These are phyloP conservation scores for Senna siamea DNA, from an alignment of 306 rosid genomes.

Conservation along the genomic window DNA sequence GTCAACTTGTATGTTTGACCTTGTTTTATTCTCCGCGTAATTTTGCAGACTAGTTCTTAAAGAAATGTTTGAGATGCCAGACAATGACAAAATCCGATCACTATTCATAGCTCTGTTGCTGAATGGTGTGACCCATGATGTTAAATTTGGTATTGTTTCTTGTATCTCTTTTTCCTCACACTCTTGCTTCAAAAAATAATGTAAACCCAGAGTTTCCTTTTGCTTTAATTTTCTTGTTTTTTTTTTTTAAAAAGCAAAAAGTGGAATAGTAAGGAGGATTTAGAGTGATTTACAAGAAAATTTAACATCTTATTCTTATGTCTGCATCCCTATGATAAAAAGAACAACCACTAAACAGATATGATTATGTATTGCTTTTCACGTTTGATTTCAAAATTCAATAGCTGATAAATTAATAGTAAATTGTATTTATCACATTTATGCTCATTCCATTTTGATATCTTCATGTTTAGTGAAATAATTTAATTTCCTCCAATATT, in stretches of 20 bases:
- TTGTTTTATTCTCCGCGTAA: slow-evolving; percentile 7
- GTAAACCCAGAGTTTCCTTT: neutral
- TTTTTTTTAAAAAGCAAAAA: neutral
- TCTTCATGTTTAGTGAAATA: too few relatives aligned
- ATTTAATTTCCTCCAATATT: too few relatives aligned
- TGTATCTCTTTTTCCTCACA: neutral
- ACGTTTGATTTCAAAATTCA: too few relatives aligned
- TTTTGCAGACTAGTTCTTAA: slow-evolving; percentile 24
- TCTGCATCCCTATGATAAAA: too few relatives aligned
- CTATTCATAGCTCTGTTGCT: slow-evolving; percentile 16
- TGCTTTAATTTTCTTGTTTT: neutral
- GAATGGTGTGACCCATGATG: neutral
- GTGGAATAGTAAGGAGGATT: neutral
- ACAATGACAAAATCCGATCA: neutral
- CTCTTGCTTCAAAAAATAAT: neutral
- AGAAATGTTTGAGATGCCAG: slow-evolving; percentile 13
- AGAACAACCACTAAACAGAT: too few relatives aligned
- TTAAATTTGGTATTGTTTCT: neutral
- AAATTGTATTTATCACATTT: too few relatives aligned
- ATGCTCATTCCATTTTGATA: too few relatives aligned
- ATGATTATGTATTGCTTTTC: too few relatives aligned
- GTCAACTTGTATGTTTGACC: slow-evolving; percentile 3
- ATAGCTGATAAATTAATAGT: too few relatives aligned
- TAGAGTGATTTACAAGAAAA: neutral
- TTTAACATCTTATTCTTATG: neutral